Conservation (phyloP, 768 basidiomycete genomes). For the Suillus lakei region DNA sequence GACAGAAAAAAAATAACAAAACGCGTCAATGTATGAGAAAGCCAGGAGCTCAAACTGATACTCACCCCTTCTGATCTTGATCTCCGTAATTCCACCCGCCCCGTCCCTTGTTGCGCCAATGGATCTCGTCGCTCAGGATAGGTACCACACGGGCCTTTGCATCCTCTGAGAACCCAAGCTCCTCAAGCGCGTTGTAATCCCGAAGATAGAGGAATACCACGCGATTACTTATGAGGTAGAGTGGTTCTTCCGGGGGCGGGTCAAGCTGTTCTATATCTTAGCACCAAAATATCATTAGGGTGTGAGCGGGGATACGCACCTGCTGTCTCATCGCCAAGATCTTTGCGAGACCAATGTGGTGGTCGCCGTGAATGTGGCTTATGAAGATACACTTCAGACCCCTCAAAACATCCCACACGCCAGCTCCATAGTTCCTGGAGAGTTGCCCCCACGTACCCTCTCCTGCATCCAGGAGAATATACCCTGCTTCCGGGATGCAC, state of each 20-base stretch:
- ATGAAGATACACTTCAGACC: constrained; percentile 81
- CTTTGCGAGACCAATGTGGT: constrained; percentile 83
- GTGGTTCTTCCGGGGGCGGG: constrained; percentile 60
- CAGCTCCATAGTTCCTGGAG: constrained; percentile 70
- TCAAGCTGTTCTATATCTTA: constrained; percentile 54
- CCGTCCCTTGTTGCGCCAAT: constrained; percentile 44
- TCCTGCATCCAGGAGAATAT: constrained; percentile 84
- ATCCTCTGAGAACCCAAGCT: constrained; percentile 61
- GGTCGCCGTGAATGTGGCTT: constrained; percentile 92
- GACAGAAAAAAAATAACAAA: not conserved
- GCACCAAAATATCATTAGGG: not conserved
- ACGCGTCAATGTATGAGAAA: not conserved
- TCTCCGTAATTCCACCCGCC: not conserved
- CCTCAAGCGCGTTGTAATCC: constrained; percentile 74
- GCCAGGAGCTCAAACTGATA: not conserved
- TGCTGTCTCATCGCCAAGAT: constrained; percentile 71
- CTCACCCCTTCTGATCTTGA: constrained; percentile 6
- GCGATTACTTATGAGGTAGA: constrained; percentile 72
- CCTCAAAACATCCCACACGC: constrained; percentile 65
- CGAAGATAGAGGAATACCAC: constrained; percentile 66
- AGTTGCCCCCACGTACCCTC: constrained; percentile 96
- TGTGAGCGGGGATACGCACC: constrained; percentile 44
- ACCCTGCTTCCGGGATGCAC: constrained; percentile 71
- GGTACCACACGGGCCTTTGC: constrained; percentile 57
- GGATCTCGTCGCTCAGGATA: constrained; percentile 59